phyloP scores from a whole-genome alignment of 441 rosid genomes.

The Eutrema salsugineum region DNA sequence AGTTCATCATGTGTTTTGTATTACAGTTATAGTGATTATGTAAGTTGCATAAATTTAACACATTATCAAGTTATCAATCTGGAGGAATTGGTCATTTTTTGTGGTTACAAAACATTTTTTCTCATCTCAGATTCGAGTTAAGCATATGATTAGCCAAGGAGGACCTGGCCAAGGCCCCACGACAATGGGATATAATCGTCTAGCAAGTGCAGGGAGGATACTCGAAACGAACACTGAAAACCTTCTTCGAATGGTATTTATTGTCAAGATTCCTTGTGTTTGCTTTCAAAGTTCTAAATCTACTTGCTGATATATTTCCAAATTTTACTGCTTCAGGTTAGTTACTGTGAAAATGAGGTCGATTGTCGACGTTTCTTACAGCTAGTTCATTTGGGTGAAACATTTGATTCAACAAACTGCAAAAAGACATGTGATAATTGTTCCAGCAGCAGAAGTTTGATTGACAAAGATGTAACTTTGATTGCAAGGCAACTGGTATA shows the following conservation, averaged over 20 bases:
- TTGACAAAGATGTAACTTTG: slow-evolving; percentile 86
- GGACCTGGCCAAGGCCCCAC: slow-evolving; percentile 68
- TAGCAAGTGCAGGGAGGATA: slow-evolving; percentile 59
- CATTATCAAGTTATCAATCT: slow-evolving; percentile 48
- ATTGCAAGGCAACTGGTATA: slow-evolving; percentile 85
- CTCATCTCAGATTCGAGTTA: slow-evolving; percentile 65
- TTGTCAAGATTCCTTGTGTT: slow-evolving; percentile 1
- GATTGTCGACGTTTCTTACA: slow-evolving; percentile 94
- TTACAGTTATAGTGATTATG: slow-evolving; percentile 91
- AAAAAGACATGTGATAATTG: slow-evolving; percentile 89
- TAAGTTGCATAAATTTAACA: slow-evolving; percentile 38
- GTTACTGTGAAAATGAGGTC: slow-evolving; percentile 93
- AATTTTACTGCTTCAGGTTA: slow-evolving; percentile 59
- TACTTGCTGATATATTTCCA: slow-evolving; percentile 19
- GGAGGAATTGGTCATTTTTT: not conserved
- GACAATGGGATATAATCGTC: slow-evolving; percentile 59
- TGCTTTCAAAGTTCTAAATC: not conserved
- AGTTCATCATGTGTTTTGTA: slow-evolving; percentile 88
- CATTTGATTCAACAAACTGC: slow-evolving; percentile 71
- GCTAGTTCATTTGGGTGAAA: slow-evolving; percentile 91
- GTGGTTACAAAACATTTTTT: slow-evolving; percentile 12
- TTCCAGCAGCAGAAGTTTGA: slow-evolving; percentile 49
- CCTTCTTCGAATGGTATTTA: slow-evolving; percentile 84
- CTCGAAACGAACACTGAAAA: slow-evolving; percentile 90
- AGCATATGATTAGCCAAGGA: slow-evolving; percentile 95